These are phyloP conservation scores for Ascochyta rabiei DNA, from an alignment of 2,329 filamentous ascomycete species.

Conservation along the genomic window DNA sequence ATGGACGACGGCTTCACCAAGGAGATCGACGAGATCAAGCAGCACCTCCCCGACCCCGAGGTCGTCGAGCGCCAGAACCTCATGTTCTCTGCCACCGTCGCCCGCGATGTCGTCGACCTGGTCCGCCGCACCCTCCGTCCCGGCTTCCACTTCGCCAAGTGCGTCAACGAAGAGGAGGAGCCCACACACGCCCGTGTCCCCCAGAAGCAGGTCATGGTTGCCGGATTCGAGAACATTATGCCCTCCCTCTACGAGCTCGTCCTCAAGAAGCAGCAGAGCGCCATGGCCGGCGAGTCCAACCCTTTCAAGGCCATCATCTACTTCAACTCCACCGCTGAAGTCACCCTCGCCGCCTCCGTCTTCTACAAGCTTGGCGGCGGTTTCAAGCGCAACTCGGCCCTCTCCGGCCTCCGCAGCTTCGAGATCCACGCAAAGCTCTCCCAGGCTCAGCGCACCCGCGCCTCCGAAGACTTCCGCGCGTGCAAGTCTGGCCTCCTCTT, in stretches of 20 bases:
- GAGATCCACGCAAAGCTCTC: slow-evolving; percentile 81
- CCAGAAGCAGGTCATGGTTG: slow-evolving; percentile 73
- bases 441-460: slow-evolving; percentile 71
- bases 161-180: slow-evolving; percentile 79
- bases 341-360: slow-evolving; percentile 67
- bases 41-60: slow-evolving; percentile 64
- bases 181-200: slow-evolving; percentile 86
- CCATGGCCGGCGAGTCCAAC: slow-evolving; percentile 48
- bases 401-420: slow-evolving; percentile 50
- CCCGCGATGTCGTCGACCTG: slow-evolving; percentile 78
- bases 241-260: slow-evolving; percentile 80
- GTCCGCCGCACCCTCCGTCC: slow-evolving; percentile 80
- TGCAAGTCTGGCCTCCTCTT: slow-evolving; percentile 62
- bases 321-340: slow-evolving; percentile 78
- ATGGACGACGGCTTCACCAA: slow-evolving; percentile 63
- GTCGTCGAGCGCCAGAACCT: slow-evolving; percentile 82
- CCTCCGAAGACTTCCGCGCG: slow-evolving; percentile 73
- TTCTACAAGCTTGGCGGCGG: slow-evolving; percentile 59
- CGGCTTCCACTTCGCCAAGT: slow-evolving; percentile 87
- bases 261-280: slow-evolving; percentile 61
- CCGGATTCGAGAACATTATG: slow-evolving; percentile 75
- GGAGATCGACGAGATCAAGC: slow-evolving; percentile 56
- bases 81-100: slow-evolving; percentile 94
- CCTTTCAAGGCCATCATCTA: slow-evolving; percentile 98
- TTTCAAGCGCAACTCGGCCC: slow-evolving; percentile 37